Evolutionary conservation across 78 protist species (phyloP).

Genomic region (Goniomonas avonlea): DNA sequence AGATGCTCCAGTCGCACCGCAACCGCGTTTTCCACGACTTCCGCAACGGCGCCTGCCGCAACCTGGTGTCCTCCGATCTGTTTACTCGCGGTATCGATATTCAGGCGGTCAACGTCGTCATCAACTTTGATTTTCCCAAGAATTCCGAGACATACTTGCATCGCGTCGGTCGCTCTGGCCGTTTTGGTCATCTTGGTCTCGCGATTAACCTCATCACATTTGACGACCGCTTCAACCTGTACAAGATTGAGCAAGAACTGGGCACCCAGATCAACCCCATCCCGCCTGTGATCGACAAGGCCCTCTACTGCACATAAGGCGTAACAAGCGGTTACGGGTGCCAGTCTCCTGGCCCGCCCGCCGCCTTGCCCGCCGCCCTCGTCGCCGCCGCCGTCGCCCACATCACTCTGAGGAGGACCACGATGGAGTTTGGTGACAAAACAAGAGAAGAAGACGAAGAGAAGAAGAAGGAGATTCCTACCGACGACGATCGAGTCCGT

Average conservation of each 20-base stretch:
- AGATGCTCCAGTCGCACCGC: constrained; percentile 91
- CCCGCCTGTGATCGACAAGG: constrained; percentile 71
- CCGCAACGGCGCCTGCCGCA: constrained; percentile 86
- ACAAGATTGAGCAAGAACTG: constrained; percentile 88
- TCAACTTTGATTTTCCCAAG: constrained; percentile 97
- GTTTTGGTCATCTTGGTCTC: constrained; percentile 95
- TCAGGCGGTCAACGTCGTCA: constrained; percentile 96
- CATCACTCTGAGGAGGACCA: too few species aligned
- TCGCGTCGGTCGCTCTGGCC: constrained; percentile 97
- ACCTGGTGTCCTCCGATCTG: constrained; percentile 86
- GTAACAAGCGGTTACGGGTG: too few species aligned
- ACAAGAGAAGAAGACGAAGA: too few species aligned
- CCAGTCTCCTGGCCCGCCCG: too few species aligned
- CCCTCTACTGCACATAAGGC: background rate
- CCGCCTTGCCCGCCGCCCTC: too few species aligned
- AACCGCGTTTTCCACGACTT: constrained; percentile 97
- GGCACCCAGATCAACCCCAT: constrained; percentile 94
- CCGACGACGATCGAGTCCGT: too few species aligned
- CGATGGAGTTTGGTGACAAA: too few species aligned
- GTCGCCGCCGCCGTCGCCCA: too few species aligned
- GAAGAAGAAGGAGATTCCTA: too few species aligned
- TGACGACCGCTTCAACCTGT: constrained; percentile 84
- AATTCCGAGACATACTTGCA: constrained; percentile 93
- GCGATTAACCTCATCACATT: constrained; percentile 97
- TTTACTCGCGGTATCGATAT: constrained; percentile 80